phyloP scores from a whole-genome alignment of 2,329 filamentous ascomycete genomes.

The Talaromyces sp. region DNA sequence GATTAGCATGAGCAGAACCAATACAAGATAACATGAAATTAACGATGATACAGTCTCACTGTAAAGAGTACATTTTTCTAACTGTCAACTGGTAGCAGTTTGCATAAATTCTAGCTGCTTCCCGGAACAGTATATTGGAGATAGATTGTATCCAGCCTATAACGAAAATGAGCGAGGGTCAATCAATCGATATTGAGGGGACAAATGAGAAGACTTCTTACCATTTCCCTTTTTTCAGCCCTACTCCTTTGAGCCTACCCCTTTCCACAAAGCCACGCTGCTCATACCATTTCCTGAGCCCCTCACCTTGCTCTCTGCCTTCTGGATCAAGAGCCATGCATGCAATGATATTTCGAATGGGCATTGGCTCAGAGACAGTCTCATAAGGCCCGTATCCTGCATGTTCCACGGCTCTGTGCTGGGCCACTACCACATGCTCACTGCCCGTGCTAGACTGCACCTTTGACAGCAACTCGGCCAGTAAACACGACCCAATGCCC shows the following conservation, averaged over 20 bases:
- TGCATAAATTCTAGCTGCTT: not conserved
- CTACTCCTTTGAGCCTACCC: constrained; percentile 32
- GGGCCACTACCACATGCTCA: constrained; percentile 16
- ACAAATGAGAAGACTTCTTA: constrained; percentile 20
- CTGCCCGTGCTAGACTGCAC: constrained; percentile 22
- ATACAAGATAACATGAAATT: constrained; percentile 1
- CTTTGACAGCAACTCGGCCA: constrained; percentile 21
- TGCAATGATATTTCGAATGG: constrained; percentile 29
- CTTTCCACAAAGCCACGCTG: constrained; percentile 33
- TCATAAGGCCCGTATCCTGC: constrained; percentile 12
- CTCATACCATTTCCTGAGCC: constrained; percentile 32
- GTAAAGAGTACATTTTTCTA: not conserved
- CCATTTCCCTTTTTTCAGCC: constrained; percentile 33
- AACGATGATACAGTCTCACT: not conserved
- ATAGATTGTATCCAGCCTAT: constrained; percentile 7
- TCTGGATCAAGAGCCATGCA: constrained; percentile 33
- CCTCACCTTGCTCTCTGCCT: constrained; percentile 24
- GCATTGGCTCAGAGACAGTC: not conserved
- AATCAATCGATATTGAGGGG: not conserved
- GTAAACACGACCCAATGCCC: constrained; percentile 22
- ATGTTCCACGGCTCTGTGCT: constrained; percentile 17
- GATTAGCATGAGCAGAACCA: constrained; percentile 8
- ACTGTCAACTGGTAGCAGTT: not conserved
- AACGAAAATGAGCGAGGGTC: not conserved
- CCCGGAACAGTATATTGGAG: constrained; percentile 4